These are phyloP conservation scores for Pulveroboletus sp. DNA, from an alignment of 768 basidiomycete species.

Conservation along the genomic window DNA sequence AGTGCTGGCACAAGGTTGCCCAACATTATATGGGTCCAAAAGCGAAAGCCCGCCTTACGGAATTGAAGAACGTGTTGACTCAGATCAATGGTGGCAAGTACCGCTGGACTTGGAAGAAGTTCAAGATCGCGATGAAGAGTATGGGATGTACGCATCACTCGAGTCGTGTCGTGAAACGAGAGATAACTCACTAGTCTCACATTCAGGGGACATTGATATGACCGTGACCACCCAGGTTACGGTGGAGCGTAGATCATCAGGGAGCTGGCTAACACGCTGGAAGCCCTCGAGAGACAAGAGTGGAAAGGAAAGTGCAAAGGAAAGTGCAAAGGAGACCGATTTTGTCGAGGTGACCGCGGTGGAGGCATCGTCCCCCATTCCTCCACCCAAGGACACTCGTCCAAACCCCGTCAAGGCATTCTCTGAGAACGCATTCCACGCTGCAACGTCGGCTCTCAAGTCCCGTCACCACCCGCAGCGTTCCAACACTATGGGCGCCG, in stretches of 20 bases:
- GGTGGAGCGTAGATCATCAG: conserved; percentile 45
- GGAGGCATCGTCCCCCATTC: conserved; percentile 12
- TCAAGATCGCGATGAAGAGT: conserved; percentile 69
- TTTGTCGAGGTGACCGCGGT: conserved; percentile 27
- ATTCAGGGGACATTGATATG: conserved; percentile 62
- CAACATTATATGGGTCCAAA: conserved; percentile 71
- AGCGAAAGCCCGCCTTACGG: conserved; percentile 60
- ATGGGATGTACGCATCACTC: conserved; percentile 65
- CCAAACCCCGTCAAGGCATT: conserved; percentile 33
- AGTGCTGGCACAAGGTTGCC: conserved; percentile 79
- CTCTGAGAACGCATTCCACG: conserved; percentile 30
- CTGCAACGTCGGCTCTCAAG: conserved; percentile 27
- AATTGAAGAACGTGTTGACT: conserved; percentile 68
- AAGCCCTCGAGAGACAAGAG: conserved; percentile 36
- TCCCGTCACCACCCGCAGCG: conserved; percentile 27
- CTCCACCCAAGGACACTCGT: conserved; percentile 29
- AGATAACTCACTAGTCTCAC: conserved; percentile 1
- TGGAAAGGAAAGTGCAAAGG: conserved; percentile 28
- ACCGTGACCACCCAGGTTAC: conserved; percentile 57
- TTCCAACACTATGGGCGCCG: conserved; percentile 27
- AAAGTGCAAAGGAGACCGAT: too few relatives aligned
- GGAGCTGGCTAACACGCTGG: conserved; percentile 48
- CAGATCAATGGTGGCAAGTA: conserved; percentile 75
- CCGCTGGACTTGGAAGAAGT: conserved; percentile 81
- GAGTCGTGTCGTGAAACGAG: background rate